Evolutionary conservation across 2,329 filamentous ascomycete species (phyloP).

Genomic region (Coniella lustricola): DNA sequence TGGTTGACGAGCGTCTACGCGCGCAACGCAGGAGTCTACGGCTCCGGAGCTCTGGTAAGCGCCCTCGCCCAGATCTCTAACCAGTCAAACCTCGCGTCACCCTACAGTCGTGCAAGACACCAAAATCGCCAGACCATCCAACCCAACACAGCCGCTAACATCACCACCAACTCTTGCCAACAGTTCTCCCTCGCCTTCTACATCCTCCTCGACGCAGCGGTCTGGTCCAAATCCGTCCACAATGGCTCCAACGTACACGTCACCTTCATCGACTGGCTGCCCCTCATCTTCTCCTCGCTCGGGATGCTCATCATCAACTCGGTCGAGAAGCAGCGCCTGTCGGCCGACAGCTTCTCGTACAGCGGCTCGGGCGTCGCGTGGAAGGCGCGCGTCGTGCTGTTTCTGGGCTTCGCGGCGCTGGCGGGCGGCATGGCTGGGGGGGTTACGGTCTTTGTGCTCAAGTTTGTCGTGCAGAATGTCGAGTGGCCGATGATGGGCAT

Average conservation of each 20-base stretch:
- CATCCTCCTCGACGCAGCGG: slow-evolving; percentile 59
- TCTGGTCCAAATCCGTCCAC: slow-evolving; percentile 55
- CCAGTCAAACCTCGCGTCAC: neutral
- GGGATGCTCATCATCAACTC: slow-evolving; percentile 68
- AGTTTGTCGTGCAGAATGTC: slow-evolving; percentile 52
- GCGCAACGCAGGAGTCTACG: slow-evolving; percentile 57
- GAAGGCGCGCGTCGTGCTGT: slow-evolving; percentile 62
- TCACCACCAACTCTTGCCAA: neutral
- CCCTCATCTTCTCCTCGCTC: slow-evolving; percentile 58
- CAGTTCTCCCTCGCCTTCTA: slow-evolving; percentile 65
- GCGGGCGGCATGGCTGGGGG: slow-evolving; percentile 63
- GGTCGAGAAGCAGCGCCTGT: slow-evolving; percentile 59
- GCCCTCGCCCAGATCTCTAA: neutral
- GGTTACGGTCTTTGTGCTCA: slow-evolving; percentile 61
- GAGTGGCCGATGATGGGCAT: slow-evolving; percentile 55
- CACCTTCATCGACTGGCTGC: slow-evolving; percentile 63
- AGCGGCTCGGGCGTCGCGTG: slow-evolving; percentile 57
- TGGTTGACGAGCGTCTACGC: slow-evolving; percentile 60
- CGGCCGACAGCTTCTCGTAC: slow-evolving; percentile 57
- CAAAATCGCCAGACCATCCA: neutral
- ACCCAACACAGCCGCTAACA: neutral
- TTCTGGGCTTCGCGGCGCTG: slow-evolving; percentile 58
- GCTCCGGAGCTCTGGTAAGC: slow-evolving; percentile 54
- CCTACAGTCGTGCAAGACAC: neutral
- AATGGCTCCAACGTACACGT: slow-evolving; percentile 58